Percentiles rank a stretch among this genome's conserved stretches.
Evolutionary conservation across 2,329 filamentous ascomycete species (phyloP).

Genomic region (Colletotrichum siamense): DNA sequence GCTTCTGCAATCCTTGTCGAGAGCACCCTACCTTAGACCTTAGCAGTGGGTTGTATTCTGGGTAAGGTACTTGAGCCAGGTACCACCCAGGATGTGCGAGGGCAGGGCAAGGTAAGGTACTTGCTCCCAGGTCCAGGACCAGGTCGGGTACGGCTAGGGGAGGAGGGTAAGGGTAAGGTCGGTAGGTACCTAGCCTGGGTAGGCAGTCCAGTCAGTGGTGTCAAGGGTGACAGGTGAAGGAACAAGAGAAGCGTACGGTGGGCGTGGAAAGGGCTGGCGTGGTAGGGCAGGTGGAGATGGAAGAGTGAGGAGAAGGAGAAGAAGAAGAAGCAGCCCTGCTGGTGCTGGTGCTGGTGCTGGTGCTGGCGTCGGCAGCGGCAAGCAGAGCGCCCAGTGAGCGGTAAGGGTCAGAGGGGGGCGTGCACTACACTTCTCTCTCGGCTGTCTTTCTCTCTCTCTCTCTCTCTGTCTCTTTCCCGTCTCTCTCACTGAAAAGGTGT

Average conservation of each 20-base stretch:
- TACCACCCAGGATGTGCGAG: background rate
- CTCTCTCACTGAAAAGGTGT: background rate
- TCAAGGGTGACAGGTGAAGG: background rate
- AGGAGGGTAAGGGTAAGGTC: background rate
- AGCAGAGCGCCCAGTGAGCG: background rate
- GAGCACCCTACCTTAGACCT: background rate
- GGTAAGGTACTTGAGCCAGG: slow-evolving; percentile 3
- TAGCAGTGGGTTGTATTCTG: background rate
- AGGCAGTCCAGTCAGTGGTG: background rate
- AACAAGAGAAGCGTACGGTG: background rate
- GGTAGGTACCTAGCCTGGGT: background rate
- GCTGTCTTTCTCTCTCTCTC: background rate
- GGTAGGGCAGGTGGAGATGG: background rate
- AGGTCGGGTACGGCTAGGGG: background rate
- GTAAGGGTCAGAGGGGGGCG: background rate
- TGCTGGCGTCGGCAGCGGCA: background rate
- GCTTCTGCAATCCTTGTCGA: background rate
- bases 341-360: background rate
- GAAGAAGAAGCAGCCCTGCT: background rate
- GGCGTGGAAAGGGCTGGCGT: background rate
- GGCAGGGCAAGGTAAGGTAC: background rate
- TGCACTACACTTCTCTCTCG: background rate
- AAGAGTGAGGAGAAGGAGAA: background rate
- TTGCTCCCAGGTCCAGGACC: background rate
- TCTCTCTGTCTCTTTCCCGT: background rate